Evolutionary conservation across 768 basidiomycete species (phyloP).

Genomic region (Russula abietina): DNA sequence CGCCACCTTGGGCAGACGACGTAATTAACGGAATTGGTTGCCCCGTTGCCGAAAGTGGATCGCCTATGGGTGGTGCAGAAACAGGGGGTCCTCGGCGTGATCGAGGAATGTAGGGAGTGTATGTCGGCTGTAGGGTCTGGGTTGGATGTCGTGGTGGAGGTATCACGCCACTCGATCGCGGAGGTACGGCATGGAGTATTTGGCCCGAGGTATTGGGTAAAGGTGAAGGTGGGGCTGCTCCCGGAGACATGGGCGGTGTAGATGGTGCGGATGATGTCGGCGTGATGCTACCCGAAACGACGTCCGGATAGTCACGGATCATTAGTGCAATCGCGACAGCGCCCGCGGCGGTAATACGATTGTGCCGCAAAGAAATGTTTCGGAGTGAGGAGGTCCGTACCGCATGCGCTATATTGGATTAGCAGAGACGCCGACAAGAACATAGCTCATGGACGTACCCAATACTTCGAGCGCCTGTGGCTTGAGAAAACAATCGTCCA

Average conservation of each 20-base stretch:
- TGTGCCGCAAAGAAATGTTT: conserved; percentile 86
- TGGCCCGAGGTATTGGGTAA: conserved; percentile 32
- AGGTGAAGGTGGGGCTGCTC: conserved; percentile 33
- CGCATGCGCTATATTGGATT: conserved; percentile 52
- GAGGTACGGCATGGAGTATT: conserved; percentile 32
- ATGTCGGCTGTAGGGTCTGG: conserved; percentile 58
- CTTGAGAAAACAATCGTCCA: conserved; percentile 81
- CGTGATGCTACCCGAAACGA: conserved; percentile 38
- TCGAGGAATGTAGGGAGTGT: conserved; percentile 78
- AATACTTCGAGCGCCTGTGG: conserved; percentile 72
- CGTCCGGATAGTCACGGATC: conserved; percentile 93
- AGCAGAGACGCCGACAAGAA: background rate
- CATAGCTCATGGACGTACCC: conserved; percentile 44
- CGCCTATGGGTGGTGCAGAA: conserved; percentile 27
- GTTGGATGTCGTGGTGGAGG: conserved; percentile 49
- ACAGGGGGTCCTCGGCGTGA: conserved; percentile 41
- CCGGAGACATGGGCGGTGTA: conserved; percentile 28
- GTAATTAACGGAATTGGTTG: conserved; percentile 67
- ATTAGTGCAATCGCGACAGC: conserved; percentile 91
- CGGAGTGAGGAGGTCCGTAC: conserved; percentile 78
- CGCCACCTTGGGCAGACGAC: conserved; percentile 42
- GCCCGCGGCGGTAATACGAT: conserved; percentile 77
- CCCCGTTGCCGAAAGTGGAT: conserved; percentile 38
- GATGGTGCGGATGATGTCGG: conserved; percentile 27
- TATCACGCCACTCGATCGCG: conserved; percentile 37